phyloP scores from a whole-genome alignment of 768 basidiomycete genomes.

The Stropharia rugosoannulata region DNA sequence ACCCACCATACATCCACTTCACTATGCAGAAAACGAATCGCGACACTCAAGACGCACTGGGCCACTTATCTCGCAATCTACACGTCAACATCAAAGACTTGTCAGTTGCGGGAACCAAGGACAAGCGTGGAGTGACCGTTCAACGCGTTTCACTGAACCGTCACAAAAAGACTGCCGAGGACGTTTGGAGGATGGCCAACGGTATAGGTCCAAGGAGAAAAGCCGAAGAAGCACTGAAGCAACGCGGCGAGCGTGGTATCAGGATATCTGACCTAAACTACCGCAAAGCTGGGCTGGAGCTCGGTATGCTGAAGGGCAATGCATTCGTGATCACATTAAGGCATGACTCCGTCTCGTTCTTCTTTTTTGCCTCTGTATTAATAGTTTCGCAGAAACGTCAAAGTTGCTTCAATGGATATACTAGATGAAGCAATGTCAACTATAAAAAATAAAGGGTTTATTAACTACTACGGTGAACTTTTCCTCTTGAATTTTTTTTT shows the following conservation, averaged over 20 bases:
- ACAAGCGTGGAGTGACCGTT: slow-evolving; percentile 95
- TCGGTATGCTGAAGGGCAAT: slow-evolving; percentile 97
- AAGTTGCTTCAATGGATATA: slow-evolving; percentile 68
- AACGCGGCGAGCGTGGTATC: slow-evolving; percentile 87
- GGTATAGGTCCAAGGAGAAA: slow-evolving; percentile 58
- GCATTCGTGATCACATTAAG: slow-evolving; percentile 92
- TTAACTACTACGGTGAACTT: slow-evolving; percentile 90
- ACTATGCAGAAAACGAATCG: slow-evolving; percentile 97
- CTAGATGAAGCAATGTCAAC: slow-evolving; percentile 76
- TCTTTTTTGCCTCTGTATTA: not conserved
- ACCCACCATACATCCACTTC: slow-evolving; percentile 92
- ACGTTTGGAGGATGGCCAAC: slow-evolving; percentile 84
- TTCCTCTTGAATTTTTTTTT: not conserved
- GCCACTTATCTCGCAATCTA: slow-evolving; percentile 75
- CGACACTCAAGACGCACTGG: slow-evolving; percentile 93
- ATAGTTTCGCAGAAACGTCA: slow-evolving; percentile 65
- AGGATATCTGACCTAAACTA: slow-evolving; percentile 89
- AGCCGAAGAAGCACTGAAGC: slow-evolving; percentile 53
- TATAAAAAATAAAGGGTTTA: slow-evolving; percentile 85
- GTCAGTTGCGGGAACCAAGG: slow-evolving; percentile 93
- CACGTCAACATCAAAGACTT: slow-evolving; percentile 79
- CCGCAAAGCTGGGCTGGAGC: slow-evolving; percentile 75
- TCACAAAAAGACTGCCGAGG: slow-evolving; percentile 73
- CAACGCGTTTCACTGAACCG: slow-evolving; percentile 86
- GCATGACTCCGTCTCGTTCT: slow-evolving; percentile 39